Base-by-base conservation (phyloP, 2,329 filamentous ascomycete genomes). In the Aspergillus sp. region DNA sequence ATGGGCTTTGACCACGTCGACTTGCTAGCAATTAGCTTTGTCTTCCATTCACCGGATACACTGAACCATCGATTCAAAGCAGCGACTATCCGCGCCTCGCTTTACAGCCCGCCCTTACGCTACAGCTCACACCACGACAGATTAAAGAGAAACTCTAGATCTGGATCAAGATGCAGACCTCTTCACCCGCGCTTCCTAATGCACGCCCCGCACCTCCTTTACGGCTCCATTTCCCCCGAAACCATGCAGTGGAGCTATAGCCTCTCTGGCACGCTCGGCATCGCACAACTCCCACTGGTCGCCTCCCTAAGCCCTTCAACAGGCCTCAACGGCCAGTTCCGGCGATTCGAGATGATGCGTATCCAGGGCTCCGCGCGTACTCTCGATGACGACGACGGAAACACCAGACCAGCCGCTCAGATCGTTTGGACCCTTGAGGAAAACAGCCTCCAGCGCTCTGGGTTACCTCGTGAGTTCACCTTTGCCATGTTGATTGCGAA, bases 391-490 rank as follows among this genome's bases (percentile, higher is more conserved):
- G 68, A 79, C 3, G 34, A 41, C 11, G 34, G 34, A 13, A 41
- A 41, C 34, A 41, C 2, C 4, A 41, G 34, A 2, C 78, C 81
- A 52, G 78, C 80, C 49, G 80, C 75, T 2, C 78, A 80, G 63
- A 74, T 83, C 8, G 76, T 83, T 15, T 84, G 81, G 82, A 82
- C 82, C 4, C 72, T 84, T 1, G 80, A 82, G 57, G 82, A 84
- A 57, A 84, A 84, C 59, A 64, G 68, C 43, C 69, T 83, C 8
- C 81, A 84, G 64, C 75, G 77, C 25, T 81, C 80, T 4, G 82
- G 82, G 2, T 68, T 84, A 4, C 82, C 82, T 9, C 76, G 82
- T 8, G 82, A 84, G 60, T 83, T 84, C 54, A 83, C 82, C 3
- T 83, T 84, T 65, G 81, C 82, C 17, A 77, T 84, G 72, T 69